Conservation (phyloP, 2,329 filamentous ascomycete genomes). For the Myriosclerotinia curreyana region DNA sequence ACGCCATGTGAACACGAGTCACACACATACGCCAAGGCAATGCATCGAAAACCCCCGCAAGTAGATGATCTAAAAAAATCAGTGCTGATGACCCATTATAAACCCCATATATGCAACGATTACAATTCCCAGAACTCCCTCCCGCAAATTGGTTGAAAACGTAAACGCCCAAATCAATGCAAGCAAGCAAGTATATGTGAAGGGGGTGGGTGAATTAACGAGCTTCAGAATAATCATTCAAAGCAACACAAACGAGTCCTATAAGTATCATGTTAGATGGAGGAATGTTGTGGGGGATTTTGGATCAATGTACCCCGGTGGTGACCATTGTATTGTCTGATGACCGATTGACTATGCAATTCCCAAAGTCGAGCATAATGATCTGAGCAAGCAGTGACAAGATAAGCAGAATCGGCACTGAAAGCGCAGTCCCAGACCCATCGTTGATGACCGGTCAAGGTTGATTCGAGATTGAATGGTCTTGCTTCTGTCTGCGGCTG, state of each 20-base stretch:
- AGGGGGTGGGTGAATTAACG: conserved; percentile 23
- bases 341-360: conserved; percentile 64
- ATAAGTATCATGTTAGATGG: background rate
- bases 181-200: background rate
- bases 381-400: conserved; percentile 71
- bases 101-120: background rate
- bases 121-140: conserved; percentile 19
- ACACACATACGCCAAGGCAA: conserved; percentile 3
- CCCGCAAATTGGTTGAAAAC: conserved; percentile 4
- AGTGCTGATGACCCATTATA: background rate
- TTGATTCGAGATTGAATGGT: conserved; percentile 65
- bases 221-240: conserved; percentile 58
- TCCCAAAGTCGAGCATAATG: conserved; percentile 75
- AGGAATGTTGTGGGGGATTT: background rate
- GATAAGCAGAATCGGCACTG: conserved; percentile 68
- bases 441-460: conserved; percentile 67
- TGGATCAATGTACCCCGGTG: conserved; percentile 56
- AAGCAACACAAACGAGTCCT: conserved; percentile 59
- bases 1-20: conserved; percentile 4
- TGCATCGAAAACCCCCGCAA: background rate
- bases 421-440: conserved; percentile 82
- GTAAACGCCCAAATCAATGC: conserved; percentile 13
- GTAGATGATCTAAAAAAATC: background rate
- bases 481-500: conserved; percentile 41
- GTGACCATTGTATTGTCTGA: conserved; percentile 73